phyloP scores from a whole-genome alignment of 2,329 filamentous ascomycete species.

The Metarhizium anisopliae region DNA sequence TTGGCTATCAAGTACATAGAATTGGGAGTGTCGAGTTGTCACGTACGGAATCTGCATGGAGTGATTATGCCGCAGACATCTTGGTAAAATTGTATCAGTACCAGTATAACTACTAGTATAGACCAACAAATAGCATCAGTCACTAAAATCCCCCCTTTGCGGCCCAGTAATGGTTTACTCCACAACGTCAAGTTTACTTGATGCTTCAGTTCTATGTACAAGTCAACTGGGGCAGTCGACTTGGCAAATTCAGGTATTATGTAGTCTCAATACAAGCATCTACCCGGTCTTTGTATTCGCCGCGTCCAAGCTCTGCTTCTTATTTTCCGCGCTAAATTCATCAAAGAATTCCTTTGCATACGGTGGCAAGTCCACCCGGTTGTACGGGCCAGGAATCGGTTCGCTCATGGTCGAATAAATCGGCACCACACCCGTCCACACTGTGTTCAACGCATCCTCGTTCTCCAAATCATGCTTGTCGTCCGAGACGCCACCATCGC shows the following conservation, averaged over 20 bases:
- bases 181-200: too few relatives aligned
- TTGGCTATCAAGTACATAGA: neutral
- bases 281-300: constrained; percentile 12
- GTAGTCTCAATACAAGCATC: neutral
- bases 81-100: too few relatives aligned
- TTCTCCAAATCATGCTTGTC: constrained; percentile 39
- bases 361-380: constrained; percentile 50
- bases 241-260: neutral
- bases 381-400: constrained; percentile 51
- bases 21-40: neutral
- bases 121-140: too few relatives aligned
- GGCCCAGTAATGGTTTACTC: too few relatives aligned
- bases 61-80: too few relatives aligned
- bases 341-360: constrained; percentile 44
- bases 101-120: too few relatives aligned
- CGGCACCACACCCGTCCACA: constrained; percentile 53
- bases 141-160: too few relatives aligned
- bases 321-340: constrained; percentile 27
- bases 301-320: constrained; percentile 18
- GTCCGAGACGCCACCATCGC: constrained; percentile 53
- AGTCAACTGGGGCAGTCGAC: neutral
- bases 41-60: too few relatives aligned
- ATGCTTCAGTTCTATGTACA: neutral
- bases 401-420: constrained; percentile 55
- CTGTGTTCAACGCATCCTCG: constrained; percentile 26